Evolutionary conservation across 176 grass and related monocot genomes (phyloP).

Genomic region (Paspalum notatum): DNA sequence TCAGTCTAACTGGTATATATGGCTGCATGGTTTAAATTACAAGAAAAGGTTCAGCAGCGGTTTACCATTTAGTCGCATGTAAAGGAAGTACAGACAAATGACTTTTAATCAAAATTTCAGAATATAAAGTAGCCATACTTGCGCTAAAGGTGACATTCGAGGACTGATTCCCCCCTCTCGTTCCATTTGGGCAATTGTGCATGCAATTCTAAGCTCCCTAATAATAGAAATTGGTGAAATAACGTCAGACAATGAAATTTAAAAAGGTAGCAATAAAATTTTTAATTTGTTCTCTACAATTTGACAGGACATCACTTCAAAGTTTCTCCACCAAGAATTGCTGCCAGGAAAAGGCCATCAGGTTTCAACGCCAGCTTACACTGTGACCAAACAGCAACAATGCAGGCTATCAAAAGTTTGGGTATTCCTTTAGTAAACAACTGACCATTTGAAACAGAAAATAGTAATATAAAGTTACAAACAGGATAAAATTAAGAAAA

Average conservation of each 20-base stretch:
- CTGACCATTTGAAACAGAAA: not conserved
- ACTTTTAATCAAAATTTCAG: not conserved
- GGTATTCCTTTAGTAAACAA: not conserved
- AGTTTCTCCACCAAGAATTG: slow-evolving; percentile 94
- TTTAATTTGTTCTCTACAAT: slow-evolving; percentile 15
- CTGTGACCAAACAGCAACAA: slow-evolving; percentile 52
- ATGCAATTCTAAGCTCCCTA: slow-evolving; percentile 97
- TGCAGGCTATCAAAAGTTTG: slow-evolving; percentile 29
- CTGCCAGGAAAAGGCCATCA: slow-evolving; percentile 92
- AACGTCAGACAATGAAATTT: slow-evolving; percentile 22
- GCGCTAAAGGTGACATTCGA: slow-evolving; percentile 89
- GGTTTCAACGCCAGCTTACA: slow-evolving; percentile 82
- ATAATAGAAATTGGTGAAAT: slow-evolving; percentile 29
- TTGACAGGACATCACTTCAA: slow-evolving; percentile 62
- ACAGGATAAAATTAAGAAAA: not conserved
- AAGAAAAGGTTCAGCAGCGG: not conserved
- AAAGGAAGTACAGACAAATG: slow-evolving; percentile 1
- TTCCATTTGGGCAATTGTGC: slow-evolving; percentile 96
- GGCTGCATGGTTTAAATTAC: not conserved
- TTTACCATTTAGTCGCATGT: slow-evolving; percentile 4
- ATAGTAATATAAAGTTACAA: slow-evolving; percentile 2
- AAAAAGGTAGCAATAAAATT: slow-evolving; percentile 28
- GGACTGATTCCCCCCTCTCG: slow-evolving; percentile 92
- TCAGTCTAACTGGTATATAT: not conserved
- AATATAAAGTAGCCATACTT: slow-evolving; percentile 57